A percentile compares a stretch with the other conserved stretches of the same genome.
These are phyloP conservation scores for Lepidium campestre DNA, from an alignment of 441 rosid genomes.

Conservation along the genomic window DNA sequence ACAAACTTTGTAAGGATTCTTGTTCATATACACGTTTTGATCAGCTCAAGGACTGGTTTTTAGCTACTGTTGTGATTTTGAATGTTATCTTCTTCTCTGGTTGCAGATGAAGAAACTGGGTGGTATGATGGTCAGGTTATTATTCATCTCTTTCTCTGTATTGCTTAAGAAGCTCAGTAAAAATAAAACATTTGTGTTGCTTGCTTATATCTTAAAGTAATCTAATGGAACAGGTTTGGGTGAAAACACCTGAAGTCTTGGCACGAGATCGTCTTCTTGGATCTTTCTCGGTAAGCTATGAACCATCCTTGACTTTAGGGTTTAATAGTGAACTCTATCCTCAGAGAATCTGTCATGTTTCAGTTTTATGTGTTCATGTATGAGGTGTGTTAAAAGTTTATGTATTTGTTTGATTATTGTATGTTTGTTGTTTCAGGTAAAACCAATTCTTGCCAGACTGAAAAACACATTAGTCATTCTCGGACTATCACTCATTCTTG, in stretches of 20 bases:
- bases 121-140: constrained; percentile 97
- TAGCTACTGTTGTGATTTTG: neutral
- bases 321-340: neutral
- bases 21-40: neutral
- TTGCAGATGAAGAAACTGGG: constrained; percentile 94
- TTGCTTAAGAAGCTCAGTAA: neutral
- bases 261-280: constrained; percentile 92
- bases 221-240: constrained; percentile 60
- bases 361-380: neutral
- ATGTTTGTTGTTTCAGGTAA: constrained; percentile 47
- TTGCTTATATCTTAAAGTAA: too few species aligned
- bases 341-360: neutral
- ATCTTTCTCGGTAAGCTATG: constrained; percentile 59
- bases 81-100: neutral
- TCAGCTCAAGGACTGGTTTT: neutral
- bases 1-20: neutral
- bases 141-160: neutral
- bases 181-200: neutral
- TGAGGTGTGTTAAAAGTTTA: neutral
- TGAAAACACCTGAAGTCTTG: constrained; percentile 85
- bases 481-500: constrained; percentile 57
- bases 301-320: neutral
- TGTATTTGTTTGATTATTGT: neutral
- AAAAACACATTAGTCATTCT: constrained; percentile 70
- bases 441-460: constrained; percentile 70